Conservation (phyloP, 345 rosid genomes). For the Brassica carinata region DNA sequence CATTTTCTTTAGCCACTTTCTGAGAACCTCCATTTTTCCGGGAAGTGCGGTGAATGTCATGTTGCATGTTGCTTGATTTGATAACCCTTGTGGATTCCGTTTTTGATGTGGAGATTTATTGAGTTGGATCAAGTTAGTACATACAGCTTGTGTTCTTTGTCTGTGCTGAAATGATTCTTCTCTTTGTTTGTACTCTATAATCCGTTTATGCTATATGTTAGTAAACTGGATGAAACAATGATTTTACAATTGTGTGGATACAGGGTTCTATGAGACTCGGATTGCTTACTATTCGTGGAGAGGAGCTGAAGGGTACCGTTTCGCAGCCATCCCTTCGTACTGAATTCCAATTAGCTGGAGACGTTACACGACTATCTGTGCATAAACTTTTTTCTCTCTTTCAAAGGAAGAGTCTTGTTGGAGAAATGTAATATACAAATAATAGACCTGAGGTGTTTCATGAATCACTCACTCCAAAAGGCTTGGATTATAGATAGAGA, state of each 20-base stretch:
- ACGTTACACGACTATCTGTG: constrained; percentile 18
- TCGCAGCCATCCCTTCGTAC: constrained; percentile 78
- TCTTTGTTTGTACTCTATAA: not conserved
- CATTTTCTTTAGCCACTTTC: not conserved
- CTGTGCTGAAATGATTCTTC: not conserved
- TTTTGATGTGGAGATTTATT: not conserved
- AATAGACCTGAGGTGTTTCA: constrained; percentile 9
- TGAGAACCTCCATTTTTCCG: no score
- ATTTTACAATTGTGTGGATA: constrained; percentile 24
- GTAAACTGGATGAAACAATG: not conserved
- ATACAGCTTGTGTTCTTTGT: constrained; percentile 3
- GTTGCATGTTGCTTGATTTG: not conserved
- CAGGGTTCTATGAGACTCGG: constrained; percentile 90
- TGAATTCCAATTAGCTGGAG: constrained; percentile 30
- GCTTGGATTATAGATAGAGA: constrained; percentile 12
- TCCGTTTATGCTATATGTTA: not conserved
- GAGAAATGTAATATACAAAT: not conserved
- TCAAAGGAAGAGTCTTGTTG: not conserved
- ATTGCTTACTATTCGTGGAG: constrained; percentile 93
- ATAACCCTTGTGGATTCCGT: not conserved
- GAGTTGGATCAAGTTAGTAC: not conserved
- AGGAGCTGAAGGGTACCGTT: constrained; percentile 80
- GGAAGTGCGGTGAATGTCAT: no score
- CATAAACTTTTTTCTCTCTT: not conserved
- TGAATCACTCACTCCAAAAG: constrained; percentile 19